These are phyloP conservation scores for Syzygium aromaticum DNA, from an alignment of 345 rosid genomes.

Conservation along the genomic window DNA sequence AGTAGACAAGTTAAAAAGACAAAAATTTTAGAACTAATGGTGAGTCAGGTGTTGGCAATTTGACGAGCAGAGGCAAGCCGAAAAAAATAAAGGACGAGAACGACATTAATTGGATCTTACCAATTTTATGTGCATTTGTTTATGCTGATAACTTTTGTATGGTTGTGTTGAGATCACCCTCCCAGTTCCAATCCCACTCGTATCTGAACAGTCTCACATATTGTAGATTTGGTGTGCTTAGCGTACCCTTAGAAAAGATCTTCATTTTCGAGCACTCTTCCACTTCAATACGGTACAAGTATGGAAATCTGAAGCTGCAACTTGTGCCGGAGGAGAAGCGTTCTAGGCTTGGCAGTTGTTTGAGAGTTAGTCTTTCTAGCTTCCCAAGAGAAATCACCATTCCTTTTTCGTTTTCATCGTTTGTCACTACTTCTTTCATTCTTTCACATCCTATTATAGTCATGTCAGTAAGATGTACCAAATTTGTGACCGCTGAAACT, in stretches of 20 bases:
- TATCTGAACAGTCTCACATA: accelerated
- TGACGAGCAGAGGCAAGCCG: no score
- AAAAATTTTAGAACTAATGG: no score
- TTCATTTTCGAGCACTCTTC: neutral
- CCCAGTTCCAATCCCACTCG: accelerated
- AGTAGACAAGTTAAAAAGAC: no score
- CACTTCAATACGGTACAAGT: accelerated
- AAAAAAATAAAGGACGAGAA: no score
- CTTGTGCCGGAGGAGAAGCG: neutral
- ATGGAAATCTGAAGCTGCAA: neutral
- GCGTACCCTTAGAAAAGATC: accelerated
- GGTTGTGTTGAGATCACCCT: neutral
- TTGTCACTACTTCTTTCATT: neutral
- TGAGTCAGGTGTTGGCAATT: no score
- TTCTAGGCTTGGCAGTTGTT: neutral
- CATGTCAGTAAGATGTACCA: accelerated
- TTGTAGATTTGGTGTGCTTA: accelerated
- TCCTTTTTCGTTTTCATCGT: accelerated
- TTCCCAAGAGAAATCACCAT: neutral
- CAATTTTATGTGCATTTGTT: neutral
- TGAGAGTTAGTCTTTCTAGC: accelerated
- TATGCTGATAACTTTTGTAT: neutral
- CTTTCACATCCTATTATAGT: neutral
- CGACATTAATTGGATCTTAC: neutral
- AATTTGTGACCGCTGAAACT: neutral